These are phyloP conservation scores for Aspergillus spinulosporus DNA, from an alignment of 2,329 filamentous ascomycete genomes.

Conservation along the genomic window DNA sequence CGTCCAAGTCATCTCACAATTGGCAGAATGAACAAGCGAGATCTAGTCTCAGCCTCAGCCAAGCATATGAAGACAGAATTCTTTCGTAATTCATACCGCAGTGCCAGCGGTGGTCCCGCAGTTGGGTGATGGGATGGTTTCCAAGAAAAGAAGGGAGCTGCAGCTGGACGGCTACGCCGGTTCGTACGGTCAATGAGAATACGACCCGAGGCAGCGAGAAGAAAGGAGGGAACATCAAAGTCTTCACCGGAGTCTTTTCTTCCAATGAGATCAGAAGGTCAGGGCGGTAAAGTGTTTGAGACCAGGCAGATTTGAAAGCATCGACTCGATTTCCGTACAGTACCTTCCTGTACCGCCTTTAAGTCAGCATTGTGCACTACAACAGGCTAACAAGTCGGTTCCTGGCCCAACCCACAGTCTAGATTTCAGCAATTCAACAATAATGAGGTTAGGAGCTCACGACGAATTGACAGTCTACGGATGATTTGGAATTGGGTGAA, in stretches of 20 bases:
- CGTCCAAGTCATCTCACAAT: background rate
- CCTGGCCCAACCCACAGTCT: background rate
- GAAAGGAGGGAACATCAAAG: background rate
- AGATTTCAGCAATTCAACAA: background rate
- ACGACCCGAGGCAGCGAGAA: background rate
- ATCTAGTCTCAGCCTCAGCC: background rate
- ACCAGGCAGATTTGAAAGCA: background rate
- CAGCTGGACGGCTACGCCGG: conserved; percentile 2
- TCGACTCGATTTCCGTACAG: background rate
- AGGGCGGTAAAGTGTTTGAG: background rate
- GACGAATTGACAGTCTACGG: background rate
- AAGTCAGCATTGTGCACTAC: too few relatives aligned
- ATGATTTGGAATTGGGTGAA: conserved; percentile 3
- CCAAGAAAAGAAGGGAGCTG: conserved; percentile 14
- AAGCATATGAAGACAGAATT: background rate
- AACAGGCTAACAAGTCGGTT: background rate
- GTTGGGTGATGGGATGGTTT: conserved; percentile 1
- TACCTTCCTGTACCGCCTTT: too few relatives aligned
- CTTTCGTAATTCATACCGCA: background rate
- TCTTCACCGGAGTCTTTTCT: background rate
- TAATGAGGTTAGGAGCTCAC: background rate
- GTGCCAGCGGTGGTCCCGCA: conserved; percentile 2
- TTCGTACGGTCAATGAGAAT: background rate
- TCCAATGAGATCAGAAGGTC: background rate
- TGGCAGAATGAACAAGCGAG: background rate